Conservation (phyloP, 192 early-diverging fungal species). For the Rhizoclosmatium globosum region DNA sequence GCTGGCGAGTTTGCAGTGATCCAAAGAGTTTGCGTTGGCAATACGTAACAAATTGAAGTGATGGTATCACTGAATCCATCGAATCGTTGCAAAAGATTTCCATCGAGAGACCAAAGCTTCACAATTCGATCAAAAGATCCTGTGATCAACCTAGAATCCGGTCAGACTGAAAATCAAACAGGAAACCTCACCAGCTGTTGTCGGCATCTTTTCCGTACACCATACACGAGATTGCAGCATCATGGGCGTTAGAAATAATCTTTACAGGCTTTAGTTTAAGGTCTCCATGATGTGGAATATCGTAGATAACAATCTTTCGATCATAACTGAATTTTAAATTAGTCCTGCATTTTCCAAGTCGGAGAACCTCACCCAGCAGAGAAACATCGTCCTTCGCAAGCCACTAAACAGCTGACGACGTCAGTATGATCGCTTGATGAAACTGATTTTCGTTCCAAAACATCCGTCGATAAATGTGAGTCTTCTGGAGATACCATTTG, state of each 20-base stretch:
- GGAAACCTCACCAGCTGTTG: conserved; percentile 61
- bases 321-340: conserved; percentile 52
- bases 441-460: conserved; percentile 53
- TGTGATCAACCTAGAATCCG: conserved; percentile 58
- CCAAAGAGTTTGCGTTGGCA: conserved; percentile 67
- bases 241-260: conserved; percentile 60
- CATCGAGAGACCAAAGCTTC: conserved; percentile 70
- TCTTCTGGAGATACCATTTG: conserved; percentile 57
- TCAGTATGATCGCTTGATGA: conserved; percentile 58
- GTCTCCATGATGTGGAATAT: conserved; percentile 65
- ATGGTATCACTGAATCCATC: conserved; percentile 68
- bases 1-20: conserved; percentile 59
- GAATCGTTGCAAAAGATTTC: conserved; percentile 65
- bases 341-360: background rate
- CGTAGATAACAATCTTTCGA: conserved; percentile 67
- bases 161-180: conserved; percentile 16
- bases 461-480: conserved; percentile 44
- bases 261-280: conserved; percentile 55
- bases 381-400: conserved; percentile 65
- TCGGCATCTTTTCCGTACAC: conserved; percentile 68
- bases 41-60: conserved; percentile 62
- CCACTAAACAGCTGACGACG: conserved; percentile 64
- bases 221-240: conserved; percentile 72
- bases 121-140: conserved; percentile 68
- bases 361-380: conserved; percentile 57